A percentile compares a stretch with the other conserved stretches of the same genome.
phyloP scores from a whole-genome alignment of 768 basidiomycete genomes.

The Auricularia cornea region DNA sequence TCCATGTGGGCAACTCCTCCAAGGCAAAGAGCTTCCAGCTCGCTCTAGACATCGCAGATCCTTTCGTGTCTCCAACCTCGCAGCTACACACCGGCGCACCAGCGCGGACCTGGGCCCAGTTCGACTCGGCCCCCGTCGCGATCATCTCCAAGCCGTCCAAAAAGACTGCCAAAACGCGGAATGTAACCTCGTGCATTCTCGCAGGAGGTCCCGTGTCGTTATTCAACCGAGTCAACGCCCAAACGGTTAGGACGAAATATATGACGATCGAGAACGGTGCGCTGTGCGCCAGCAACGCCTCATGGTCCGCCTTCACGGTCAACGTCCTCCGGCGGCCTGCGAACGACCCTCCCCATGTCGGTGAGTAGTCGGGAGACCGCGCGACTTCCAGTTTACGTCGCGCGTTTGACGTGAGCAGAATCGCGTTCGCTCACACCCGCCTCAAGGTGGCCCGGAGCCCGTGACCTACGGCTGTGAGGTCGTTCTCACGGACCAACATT shows the following conservation, averaged over 20 bases:
- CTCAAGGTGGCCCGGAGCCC: slow-evolving; percentile 53
- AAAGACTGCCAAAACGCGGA: slow-evolving; percentile 93
- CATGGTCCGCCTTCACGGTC: slow-evolving; percentile 93
- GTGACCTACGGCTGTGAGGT: slow-evolving; percentile 91
- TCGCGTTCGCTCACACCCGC: neutral
- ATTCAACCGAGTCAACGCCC: slow-evolving; percentile 94
- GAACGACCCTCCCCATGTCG: slow-evolving; percentile 47
- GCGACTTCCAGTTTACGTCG: slow-evolving; percentile 1
- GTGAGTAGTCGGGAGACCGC: slow-evolving; percentile 34
- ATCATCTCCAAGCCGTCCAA: slow-evolving; percentile 97
- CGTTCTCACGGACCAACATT: slow-evolving; percentile 72
- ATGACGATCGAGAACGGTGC: slow-evolving; percentile 85
- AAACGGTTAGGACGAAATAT: slow-evolving; percentile 95
- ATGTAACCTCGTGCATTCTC: slow-evolving; percentile 83
- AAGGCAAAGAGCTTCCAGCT: slow-evolving; percentile 88
- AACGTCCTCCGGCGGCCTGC: slow-evolving; percentile 74
- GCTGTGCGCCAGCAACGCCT: slow-evolving; percentile 79
- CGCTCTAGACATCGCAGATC: slow-evolving; percentile 76
- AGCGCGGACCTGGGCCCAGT: slow-evolving; percentile 73
- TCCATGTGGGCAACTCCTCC: slow-evolving; percentile 81
- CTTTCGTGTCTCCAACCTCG: slow-evolving; percentile 30
- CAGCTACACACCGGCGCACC: slow-evolving; percentile 25
- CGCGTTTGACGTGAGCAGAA: neutral
- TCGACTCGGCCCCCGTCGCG: slow-evolving; percentile 85
- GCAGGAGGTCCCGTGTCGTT: slow-evolving; percentile 84